Conservation (phyloP, 495 filamentous ascomycete species). For the Aspergillus affinis region DNA sequence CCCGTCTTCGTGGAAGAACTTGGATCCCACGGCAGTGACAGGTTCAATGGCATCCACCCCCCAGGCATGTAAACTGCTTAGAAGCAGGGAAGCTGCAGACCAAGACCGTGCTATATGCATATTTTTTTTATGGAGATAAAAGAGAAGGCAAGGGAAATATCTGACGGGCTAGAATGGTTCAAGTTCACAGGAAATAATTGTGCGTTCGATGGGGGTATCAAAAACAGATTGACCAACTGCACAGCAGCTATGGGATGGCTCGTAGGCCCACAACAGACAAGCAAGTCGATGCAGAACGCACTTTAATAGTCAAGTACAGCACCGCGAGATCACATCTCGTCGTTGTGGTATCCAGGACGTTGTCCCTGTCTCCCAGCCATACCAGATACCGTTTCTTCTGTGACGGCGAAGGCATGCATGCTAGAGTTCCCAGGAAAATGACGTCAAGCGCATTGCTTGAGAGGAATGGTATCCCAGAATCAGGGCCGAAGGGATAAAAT, state of each 20-base stretch:
- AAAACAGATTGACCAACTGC: background rate
- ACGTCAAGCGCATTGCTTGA: slow-evolving; percentile 16
- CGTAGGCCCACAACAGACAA: too few species aligned
- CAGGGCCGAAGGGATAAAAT: background rate
- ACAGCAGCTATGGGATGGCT: background rate
- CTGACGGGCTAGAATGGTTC: too few species aligned
- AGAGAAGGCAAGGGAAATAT: background rate
- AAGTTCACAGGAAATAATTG: too few species aligned
- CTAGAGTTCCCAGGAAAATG: slow-evolving; percentile 6
- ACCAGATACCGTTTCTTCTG: slow-evolving; percentile 2
- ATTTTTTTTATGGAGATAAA: background rate
- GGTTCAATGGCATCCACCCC: slow-evolving; percentile 44
- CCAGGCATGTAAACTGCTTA: slow-evolving; percentile 30
- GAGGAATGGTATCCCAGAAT: background rate
- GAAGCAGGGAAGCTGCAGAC: slow-evolving; percentile 26
- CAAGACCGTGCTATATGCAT: slow-evolving; percentile 1
- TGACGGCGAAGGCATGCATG: slow-evolving; percentile 11
- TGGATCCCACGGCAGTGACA: slow-evolving; percentile 72
- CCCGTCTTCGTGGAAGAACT: slow-evolving; percentile 78
- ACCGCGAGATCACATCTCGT: background rate
- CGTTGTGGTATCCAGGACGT: slow-evolving; percentile 3
- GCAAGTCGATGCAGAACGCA: background rate
- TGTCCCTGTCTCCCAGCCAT: slow-evolving; percentile 8
- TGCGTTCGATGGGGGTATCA: too few species aligned
- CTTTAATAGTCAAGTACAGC: slow-evolving; percentile 1